Evolutionary conservation across 2,329 filamentous ascomycete species (phyloP).

Genomic region (Fusarium pseudograminearum): DNA sequence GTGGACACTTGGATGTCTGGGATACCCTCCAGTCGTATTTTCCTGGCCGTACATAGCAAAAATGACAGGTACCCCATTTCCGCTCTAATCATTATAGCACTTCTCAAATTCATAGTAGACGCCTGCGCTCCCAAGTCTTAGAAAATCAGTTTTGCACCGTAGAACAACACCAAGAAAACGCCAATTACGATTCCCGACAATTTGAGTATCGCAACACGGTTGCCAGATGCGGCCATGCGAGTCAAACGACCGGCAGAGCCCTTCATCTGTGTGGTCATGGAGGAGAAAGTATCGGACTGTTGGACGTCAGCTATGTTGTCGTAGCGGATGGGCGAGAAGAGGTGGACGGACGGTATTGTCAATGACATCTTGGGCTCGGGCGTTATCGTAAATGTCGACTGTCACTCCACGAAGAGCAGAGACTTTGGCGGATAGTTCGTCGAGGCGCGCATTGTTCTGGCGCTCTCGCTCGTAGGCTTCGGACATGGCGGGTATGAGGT

Average conservation of each 20-base stretch:
- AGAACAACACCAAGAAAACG: constrained; percentile 80
- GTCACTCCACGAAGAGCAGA: constrained; percentile 93
- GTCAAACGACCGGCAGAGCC: constrained; percentile 85
- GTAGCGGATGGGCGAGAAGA: not conserved
- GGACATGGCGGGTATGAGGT: constrained; percentile 66
- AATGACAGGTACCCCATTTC: not conserved
- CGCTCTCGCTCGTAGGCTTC: constrained; percentile 83
- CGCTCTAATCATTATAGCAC: constrained; percentile 4
- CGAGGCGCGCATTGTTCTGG: constrained; percentile 95
- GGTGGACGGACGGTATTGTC: constrained; percentile 78
- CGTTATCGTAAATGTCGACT: constrained; percentile 97
- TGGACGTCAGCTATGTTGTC: constrained; percentile 18
- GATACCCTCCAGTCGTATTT: not conserved
- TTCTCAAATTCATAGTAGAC: not conserved
- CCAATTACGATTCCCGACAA: constrained; percentile 85
- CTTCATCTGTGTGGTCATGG: constrained; percentile 84
- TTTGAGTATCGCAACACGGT: constrained; percentile 91
- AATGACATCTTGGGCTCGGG: constrained; percentile 86
- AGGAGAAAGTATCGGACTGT: constrained; percentile 90
- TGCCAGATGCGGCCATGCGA: constrained; percentile 90
- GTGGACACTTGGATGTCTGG: constrained; percentile 5
- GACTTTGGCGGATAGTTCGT: constrained; percentile 91
- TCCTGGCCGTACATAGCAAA: not conserved
- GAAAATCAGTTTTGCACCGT: constrained; percentile 74
- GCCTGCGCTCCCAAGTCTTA: constrained; percentile 48